Conservation (phyloP, 140 eudicot species). For the Stevia rebaudiana region DNA sequence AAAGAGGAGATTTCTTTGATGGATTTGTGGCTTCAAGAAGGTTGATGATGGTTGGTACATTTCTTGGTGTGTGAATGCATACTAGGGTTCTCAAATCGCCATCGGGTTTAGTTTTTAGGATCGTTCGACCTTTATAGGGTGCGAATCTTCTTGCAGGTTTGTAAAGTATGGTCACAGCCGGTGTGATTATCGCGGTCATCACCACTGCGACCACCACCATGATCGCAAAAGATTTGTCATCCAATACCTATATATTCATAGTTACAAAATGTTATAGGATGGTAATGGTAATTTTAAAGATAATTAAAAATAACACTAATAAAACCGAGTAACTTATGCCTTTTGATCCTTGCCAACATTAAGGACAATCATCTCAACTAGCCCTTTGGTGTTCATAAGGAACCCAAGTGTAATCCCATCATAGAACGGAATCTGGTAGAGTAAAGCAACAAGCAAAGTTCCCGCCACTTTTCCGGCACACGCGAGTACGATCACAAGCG, state of each 20-base stretch:
- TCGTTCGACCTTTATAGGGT: conserved; percentile 63
- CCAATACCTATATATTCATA: conserved; percentile 49
- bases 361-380: conserved; percentile 82
- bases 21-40: conserved; percentile 79
- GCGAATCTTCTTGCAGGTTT: conserved; percentile 55
- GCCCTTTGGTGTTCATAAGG: conserved; percentile 91
- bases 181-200: conserved; percentile 62
- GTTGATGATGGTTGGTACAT: conserved; percentile 76
- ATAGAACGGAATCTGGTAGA: conserved; percentile 52
- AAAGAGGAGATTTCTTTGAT: conserved; percentile 56
- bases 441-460: conserved; percentile 51
- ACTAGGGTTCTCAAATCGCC: conserved; percentile 52
- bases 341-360: conserved; percentile 81
- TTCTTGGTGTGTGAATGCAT: conserved; percentile 74
- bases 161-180: conserved; percentile 56
- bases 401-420: conserved; percentile 76
- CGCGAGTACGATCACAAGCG: conserved; percentile 47
- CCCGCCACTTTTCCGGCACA: conserved; percentile 78
- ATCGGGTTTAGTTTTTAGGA: conserved; percentile 53
- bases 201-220: conserved; percentile 63
- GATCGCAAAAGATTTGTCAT: conserved; percentile 69
- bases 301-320: background rate
- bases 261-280: background rate
- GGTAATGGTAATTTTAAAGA: no score
- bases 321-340: conserved; percentile 28